phyloP scores from a whole-genome alignment of 2,329 filamentous ascomycete genomes.

The Pseudomassariella vexata region DNA sequence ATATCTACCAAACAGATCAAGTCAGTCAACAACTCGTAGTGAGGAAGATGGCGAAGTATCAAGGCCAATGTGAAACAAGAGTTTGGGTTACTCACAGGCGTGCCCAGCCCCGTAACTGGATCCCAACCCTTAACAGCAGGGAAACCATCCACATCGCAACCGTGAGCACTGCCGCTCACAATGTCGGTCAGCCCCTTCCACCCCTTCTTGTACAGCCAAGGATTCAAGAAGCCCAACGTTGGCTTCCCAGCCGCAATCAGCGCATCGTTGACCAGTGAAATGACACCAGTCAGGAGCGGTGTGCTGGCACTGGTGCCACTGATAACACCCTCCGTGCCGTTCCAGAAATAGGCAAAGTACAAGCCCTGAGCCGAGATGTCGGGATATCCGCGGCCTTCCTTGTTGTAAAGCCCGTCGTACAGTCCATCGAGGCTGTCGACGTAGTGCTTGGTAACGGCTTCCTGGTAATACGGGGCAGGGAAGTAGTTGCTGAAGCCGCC shows the following conservation, averaged over 20 bases:
- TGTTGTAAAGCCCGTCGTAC: slow-evolving; percentile 22
- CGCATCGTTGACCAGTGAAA: slow-evolving; percentile 15
- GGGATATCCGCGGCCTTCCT: slow-evolving; percentile 26
- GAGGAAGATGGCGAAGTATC: too few species aligned
- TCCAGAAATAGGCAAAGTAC: slow-evolving; percentile 32
- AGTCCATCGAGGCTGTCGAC: slow-evolving; percentile 30
- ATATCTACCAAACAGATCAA: too few species aligned
- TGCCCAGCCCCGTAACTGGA: slow-evolving; percentile 42
- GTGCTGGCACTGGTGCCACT: slow-evolving; percentile 14
- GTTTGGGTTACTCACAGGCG: too few species aligned
- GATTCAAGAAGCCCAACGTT: slow-evolving; percentile 9
- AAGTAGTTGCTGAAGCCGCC: slow-evolving; percentile 31
- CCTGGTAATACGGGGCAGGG: slow-evolving; percentile 36
- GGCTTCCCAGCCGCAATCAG: slow-evolving; percentile 1
- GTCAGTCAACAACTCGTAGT: too few species aligned
- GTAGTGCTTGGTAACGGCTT: slow-evolving; percentile 33
- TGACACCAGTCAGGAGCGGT: slow-evolving; percentile 14
- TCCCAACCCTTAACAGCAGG: slow-evolving; percentile 39
- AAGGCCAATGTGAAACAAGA: too few species aligned
- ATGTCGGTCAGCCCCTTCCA: slow-evolving; percentile 9
- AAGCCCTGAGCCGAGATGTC: slow-evolving; percentile 37
- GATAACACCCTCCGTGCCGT: slow-evolving; percentile 3
- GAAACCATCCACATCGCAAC: slow-evolving; percentile 32
- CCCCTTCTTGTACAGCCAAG: slow-evolving; percentile 7
- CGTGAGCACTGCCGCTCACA: slow-evolving; percentile 3